Evolutionary conservation across 2,329 filamentous ascomycete genomes (phyloP), one percentile per base, ranked within the genome.

Genomic region (Trichoderma sp.): DNA sequence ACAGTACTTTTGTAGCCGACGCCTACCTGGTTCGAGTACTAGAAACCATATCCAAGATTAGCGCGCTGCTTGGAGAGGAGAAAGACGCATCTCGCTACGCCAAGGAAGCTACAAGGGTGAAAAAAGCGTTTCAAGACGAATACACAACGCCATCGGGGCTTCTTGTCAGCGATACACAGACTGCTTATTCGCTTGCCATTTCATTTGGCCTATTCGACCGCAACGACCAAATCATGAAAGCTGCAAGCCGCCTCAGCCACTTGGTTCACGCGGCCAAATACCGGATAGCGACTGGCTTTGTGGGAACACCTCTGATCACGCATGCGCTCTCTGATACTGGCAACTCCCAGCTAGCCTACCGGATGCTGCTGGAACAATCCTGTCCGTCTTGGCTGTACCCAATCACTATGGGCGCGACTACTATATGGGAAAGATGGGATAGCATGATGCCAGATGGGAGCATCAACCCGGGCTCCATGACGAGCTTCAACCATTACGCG

Each of bases 371-470:
- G 5, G 79, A 85, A 72, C 82, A 78, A 6, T 73, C 78, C 3
- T 79, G 80, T 1, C 84, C 83, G 0, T 83, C 80, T 0, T 86
- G 84, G 84, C 73, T 86, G 0, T 85, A 84, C 62, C 83, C 82
- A 14, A 79, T 86, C 6, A 79, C 77, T 0, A 81, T 82, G 79
- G 77, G 77, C 11, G 83, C 79, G 0, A 86, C 84, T 0, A 86
- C 83, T 0, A 83, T 81, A 0, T 86, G 84, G 84, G 84, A 86
- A 71, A 79, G 84, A 2, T 86, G 84, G 84, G 83, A 86, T 60
- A 82, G 80, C 33, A 75, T 86, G 37, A 73, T 84, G 0, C 76
- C 81, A 0, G 76, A 85, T 68, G 83, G 83, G 0, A 76, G 71
- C 0, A 72, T 85, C 19, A 86, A 86, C 66, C 77, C 81, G 0